These are phyloP conservation scores for Apiospora kogelbergensis DNA, from an alignment of 2,329 filamentous ascomycete species.

Conservation along the genomic window DNA sequence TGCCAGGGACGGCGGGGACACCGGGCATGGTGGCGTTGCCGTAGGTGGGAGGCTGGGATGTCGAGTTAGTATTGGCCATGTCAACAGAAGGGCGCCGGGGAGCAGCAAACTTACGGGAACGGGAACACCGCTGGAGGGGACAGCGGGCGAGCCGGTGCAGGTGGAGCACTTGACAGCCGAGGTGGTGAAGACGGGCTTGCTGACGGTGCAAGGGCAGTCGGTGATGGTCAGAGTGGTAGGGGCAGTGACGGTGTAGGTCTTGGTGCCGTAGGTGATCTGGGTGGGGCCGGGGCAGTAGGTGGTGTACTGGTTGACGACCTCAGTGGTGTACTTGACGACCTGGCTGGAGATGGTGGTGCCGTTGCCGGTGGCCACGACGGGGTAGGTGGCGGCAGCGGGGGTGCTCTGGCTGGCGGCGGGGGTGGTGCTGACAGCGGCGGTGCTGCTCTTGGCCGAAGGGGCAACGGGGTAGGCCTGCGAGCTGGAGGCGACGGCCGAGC, in stretches of 20 bases:
- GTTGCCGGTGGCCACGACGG: constrained; percentile 11
- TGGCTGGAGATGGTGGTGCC: constrained; percentile 10
- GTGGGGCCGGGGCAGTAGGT: constrained; percentile 74
- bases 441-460: not conserved
- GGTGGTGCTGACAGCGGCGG: not conserved
- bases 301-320: constrained; percentile 67
- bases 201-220: constrained; percentile 70
- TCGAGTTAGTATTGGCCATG: not conserved
- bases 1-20: not conserved
- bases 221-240: constrained; percentile 70
- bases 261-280: constrained; percentile 59
- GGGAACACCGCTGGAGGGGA: constrained; percentile 7
- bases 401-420: constrained; percentile 7
- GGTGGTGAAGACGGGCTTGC: constrained; percentile 56
- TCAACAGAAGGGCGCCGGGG: too few species aligned
- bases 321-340: constrained; percentile 55
- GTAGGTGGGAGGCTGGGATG: not conserved
- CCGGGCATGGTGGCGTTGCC: not conserved
- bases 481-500: constrained; percentile 15
- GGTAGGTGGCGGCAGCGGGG: constrained; percentile 12
- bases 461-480: constrained; percentile 17
- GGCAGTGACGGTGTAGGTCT: constrained; percentile 70
- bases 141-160: constrained; percentile 16
- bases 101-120: not conserved
- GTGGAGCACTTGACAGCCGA: constrained; percentile 42